These are phyloP conservation scores for Insectozyma bohioensis DNA, from an alignment of 1,139 yeast genomes.

Conservation along the genomic window DNA sequence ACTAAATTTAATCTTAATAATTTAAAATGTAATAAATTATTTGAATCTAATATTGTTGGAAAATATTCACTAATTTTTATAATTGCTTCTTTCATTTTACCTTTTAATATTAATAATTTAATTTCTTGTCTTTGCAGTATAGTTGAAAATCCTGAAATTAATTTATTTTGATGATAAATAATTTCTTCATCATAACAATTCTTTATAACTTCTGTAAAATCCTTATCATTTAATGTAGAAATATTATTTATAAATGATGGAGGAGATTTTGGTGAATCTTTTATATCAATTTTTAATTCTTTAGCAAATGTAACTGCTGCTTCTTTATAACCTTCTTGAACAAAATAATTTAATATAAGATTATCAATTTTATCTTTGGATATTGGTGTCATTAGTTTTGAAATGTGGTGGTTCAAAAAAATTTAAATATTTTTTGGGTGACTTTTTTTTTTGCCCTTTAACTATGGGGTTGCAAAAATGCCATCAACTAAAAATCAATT, in stretches of 20 bases:
- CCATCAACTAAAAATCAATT: slow-evolving; percentile 7
- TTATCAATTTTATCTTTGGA: slow-evolving; percentile 40
- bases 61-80: slow-evolving; percentile 45
- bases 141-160: slow-evolving; percentile 43
- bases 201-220: slow-evolving; percentile 18
- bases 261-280: background rate
- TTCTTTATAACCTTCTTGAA: slow-evolving; percentile 57
- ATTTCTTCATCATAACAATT: no score
- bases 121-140: slow-evolving; percentile 50
- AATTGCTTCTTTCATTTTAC: slow-evolving; percentile 50
- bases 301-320: slow-evolving; percentile 51
- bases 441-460: no score
- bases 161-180: no score
- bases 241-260: slow-evolving; percentile 5
- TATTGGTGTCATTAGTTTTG: no score
- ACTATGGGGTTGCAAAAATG: slow-evolving; percentile 5
- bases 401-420: no score
- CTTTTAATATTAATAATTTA: slow-evolving; percentile 48
- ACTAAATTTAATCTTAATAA: slow-evolving; percentile 58
- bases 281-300: slow-evolving; percentile 34
- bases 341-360: slow-evolving; percentile 52
- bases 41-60: slow-evolving; percentile 55
- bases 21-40: slow-evolving; percentile 61
- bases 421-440: no score
- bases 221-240: slow-evolving; percentile 15